These are phyloP conservation scores for Acanthamoeba lenticulata DNA, from an alignment of 208 protist genomes.

Conservation along the genomic window DNA sequence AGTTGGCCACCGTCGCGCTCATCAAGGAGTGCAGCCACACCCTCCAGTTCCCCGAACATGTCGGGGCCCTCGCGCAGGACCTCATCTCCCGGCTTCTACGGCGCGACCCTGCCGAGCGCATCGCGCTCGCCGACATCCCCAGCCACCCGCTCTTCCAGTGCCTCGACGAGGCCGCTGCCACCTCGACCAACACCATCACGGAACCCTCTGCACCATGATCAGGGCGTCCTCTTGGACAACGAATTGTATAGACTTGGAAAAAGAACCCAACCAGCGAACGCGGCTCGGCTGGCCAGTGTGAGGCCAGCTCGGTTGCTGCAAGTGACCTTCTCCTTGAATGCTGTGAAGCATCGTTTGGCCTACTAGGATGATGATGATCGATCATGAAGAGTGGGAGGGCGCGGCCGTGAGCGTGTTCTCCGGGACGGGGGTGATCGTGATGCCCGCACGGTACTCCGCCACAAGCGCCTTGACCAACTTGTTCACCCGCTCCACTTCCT, in stretches of 20 bases:
- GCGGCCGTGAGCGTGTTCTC: not conserved
- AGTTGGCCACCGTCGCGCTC: conserved; percentile 92
- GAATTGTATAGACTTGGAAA: too few relatives aligned
- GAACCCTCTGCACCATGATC: too few relatives aligned
- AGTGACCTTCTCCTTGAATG: too few relatives aligned
- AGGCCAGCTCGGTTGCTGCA: too few relatives aligned
- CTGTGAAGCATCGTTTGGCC: too few relatives aligned
- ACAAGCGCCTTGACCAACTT: not conserved
- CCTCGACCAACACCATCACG: too few relatives aligned
- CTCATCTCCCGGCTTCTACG: conserved; percentile 10
- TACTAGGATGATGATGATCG: too few relatives aligned
- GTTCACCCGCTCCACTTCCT: not conserved
- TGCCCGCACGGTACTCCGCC: not conserved
- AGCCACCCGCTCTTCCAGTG: not conserved
- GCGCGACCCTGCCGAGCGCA: not conserved
- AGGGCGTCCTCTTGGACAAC: too few relatives aligned
- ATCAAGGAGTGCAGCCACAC: conserved; percentile 83
- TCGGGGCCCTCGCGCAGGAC: not conserved
- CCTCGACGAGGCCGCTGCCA: not conserved
- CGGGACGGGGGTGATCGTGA: not conserved
- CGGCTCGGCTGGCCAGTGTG: too few relatives aligned
- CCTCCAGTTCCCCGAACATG: conserved; percentile 29
- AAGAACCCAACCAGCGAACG: too few relatives aligned
- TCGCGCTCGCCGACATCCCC: not conserved
- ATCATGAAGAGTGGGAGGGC: not conserved